Base-by-base conservation (phyloP, 2,329 filamentous ascomycete genomes). In the Claviceps africana region DNA sequence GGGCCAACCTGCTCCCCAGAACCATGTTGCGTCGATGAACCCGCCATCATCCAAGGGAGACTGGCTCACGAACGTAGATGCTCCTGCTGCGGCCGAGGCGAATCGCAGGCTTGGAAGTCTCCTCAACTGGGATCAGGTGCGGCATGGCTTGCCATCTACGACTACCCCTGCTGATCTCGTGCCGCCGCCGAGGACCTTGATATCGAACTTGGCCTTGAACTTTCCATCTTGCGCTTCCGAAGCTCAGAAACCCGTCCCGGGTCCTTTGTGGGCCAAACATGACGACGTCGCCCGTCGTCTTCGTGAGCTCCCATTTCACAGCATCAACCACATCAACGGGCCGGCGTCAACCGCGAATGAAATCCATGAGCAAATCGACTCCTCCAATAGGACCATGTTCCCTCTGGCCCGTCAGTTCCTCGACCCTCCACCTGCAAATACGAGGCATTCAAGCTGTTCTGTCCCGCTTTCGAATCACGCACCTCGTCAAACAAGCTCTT, bases 61-160 rank as follows among this genome's bases (percentile, higher is more conserved):
- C 37, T 53, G 52, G 52, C 52, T 53, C 39, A 53, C 52, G 4
- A 53, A 51, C 25, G 39, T 52, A 33, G n/a, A 50, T 35, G 19
- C 39, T 17, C 43, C 37, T 19, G 19, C 25, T 19, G 48, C 43
- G 11, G 33, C 45, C 22, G 31, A 46, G 28, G 17, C 42, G 25
- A 39, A 50, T 22, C 39, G n/a, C 13, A 35, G 19, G 9, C 48
- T 53, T 40, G 39, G 28, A 19, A 15, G 25, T 15, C 31, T 37
- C 13, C 25, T 50, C 40, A 28, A 28, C 25, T 33, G 47, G 33
- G 19, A 47, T 33, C 35, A 44, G 13, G 15, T 25, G 6, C 19
- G 11, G 13, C n/a, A 11, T 31, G 42, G 21, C 21, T 39, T 42
- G 9, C 30, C 11, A 15, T 51, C 43, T 28, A n/a, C n/a, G 19